These are phyloP conservation scores for Fusarium coffeatum DNA, from an alignment of 2,329 filamentous ascomycete species.

Conservation along the genomic window DNA sequence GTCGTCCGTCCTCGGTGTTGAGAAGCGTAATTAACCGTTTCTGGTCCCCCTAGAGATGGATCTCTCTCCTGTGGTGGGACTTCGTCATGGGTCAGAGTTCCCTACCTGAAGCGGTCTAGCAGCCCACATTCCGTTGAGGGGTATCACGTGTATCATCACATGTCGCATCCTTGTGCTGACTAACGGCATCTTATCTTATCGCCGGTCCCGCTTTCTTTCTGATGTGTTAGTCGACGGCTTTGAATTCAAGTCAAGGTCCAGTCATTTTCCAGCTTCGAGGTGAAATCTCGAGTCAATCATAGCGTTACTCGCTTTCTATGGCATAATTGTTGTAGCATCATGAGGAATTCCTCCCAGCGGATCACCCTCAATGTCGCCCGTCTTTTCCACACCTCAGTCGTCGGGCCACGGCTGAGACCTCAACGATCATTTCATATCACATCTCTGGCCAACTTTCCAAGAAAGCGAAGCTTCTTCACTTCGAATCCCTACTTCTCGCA, in stretches of 20 bases:
- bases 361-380: slow-evolving; percentile 49
- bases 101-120: slow-evolving; percentile 45
- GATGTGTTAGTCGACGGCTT: slow-evolving; percentile 16
- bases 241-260: neutral
- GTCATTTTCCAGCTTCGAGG: slow-evolving; percentile 5
- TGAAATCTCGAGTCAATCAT: slow-evolving; percentile 3
- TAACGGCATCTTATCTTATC: slow-evolving; percentile 23
- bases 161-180: slow-evolving; percentile 34
- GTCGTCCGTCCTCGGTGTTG: slow-evolving; percentile 28
- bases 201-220: slow-evolving; percentile 7
- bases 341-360: slow-evolving; percentile 51
- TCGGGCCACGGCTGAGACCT: slow-evolving; percentile 45
- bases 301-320: slow-evolving; percentile 35
- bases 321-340: slow-evolving; percentile 40
- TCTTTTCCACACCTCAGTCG: slow-evolving; percentile 48
- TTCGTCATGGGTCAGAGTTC: slow-evolving; percentile 45
- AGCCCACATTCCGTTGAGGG: slow-evolving; percentile 29
- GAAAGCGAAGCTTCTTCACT: slow-evolving; percentile 73
- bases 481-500: slow-evolving; percentile 68
- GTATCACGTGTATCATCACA: slow-evolving; percentile 43
- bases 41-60: slow-evolving; percentile 46
- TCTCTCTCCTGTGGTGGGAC: slow-evolving; percentile 42
- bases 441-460: slow-evolving; percentile 57
- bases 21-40: slow-evolving; percentile 47
- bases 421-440: slow-evolving; percentile 61